Evolutionary conservation across 208 protist species (phyloP), one percentile per base, ranked within the genome.

Genomic region (Acanthamoeba quina): DNA sequence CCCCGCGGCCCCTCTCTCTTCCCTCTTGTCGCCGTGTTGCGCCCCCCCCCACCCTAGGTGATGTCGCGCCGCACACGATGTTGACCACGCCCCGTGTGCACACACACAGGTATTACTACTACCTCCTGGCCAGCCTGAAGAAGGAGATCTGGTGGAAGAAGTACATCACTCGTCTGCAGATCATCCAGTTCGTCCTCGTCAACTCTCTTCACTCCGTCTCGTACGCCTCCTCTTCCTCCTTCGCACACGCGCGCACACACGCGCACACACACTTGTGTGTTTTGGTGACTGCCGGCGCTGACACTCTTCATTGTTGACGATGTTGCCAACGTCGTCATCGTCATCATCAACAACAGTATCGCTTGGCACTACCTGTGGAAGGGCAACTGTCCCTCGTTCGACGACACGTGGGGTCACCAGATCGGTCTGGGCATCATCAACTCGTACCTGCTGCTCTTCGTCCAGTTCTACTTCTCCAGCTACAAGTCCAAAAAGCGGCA

Each of bases 131-230:
- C 29, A 68, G 52, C 93, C 29, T 93, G 15, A 78, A 66, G 56
- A 31, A 70, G 19, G 44, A 95, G 47, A 62, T 83, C 85, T 95
- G 93, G 93, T 95, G 93, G 93, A 95, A 95, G 93, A 90, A 92
- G 58, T 93, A 95, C 93, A 64, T 95, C 17, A 95, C 93, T 7
- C 74, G 19, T 11, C 47, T 89, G 10, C 92, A 94, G 58, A 94
- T 94, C 29, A 58, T 83, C 29, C 89, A 93, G 89, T 93, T 93
- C 44, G 56, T 93, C 19, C 62, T 93, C 89, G 72, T 68, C 66
- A 93, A 83, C 52, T 34, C 54, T 10, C 62, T 93, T 29, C 70
- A 83, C 26, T 41, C 31, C 41, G 89, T 93, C 86, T 62, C 26
- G 72, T 34, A 56, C 15, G 15, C 11, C 15, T 3, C 66, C 94